Percentiles rank a stretch among this genome's conserved stretches.
These are phyloP conservation scores for Picocystis salinarum DNA, from an alignment of 139 green algal genomes.

Conservation along the genomic window DNA sequence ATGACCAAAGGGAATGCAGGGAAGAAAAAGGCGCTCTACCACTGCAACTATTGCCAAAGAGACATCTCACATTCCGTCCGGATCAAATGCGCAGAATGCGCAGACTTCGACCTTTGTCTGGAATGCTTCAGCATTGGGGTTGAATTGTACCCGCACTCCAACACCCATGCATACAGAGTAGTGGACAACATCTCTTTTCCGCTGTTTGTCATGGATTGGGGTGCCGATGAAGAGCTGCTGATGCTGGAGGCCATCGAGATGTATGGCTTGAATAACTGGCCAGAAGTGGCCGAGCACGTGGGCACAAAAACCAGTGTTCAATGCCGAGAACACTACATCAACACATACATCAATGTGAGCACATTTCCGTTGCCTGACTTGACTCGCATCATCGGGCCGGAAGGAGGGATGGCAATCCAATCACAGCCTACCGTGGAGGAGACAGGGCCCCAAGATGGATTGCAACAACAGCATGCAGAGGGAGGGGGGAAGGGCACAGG, in stretches of 20 bases:
- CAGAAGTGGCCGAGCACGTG: constrained; percentile 60
- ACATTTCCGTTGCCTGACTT: constrained; percentile 38
- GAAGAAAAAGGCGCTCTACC: constrained; percentile 45
- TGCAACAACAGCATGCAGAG: background rate
- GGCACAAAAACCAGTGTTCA: constrained; percentile 44
- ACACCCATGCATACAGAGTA: constrained; percentile 33
- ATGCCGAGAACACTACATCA: constrained; percentile 63
- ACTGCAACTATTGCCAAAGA: constrained; percentile 87
- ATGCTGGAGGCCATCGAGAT: constrained; percentile 80
- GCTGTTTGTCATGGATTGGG: constrained; percentile 70
- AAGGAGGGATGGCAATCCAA: background rate
- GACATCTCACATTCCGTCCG: constrained; percentile 65
- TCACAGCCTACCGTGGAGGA: background rate
- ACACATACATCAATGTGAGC: constrained; percentile 49
- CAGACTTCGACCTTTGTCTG: constrained; percentile 86
- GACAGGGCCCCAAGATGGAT: background rate
- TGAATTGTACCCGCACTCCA: constrained; percentile 51
- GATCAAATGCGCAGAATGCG: constrained; percentile 79
- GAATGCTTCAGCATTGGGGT: constrained; percentile 87
- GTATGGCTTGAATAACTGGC: constrained; percentile 82
- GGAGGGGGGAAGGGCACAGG: background rate
- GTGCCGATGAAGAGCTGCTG: constrained; percentile 88
- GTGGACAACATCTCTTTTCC: constrained; percentile 86
- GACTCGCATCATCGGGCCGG: constrained; percentile 5
- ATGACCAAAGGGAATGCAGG: too few species aligned